Evolutionary conservation across 2,329 filamentous ascomycete species (phyloP).

Genomic region (Clonostachys sp.): DNA sequence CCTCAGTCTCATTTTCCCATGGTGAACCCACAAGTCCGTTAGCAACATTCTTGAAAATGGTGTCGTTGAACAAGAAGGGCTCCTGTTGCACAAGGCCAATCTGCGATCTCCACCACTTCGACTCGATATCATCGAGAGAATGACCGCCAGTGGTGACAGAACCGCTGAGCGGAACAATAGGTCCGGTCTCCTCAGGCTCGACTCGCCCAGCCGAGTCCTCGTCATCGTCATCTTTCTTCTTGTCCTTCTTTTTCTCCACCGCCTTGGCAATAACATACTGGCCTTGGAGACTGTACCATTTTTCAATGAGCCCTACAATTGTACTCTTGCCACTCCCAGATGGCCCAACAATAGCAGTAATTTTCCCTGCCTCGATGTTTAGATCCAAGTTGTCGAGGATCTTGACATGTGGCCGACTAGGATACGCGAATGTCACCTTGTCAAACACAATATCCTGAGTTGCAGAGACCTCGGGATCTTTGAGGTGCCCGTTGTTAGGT

Average conservation of each 20-base stretch:
- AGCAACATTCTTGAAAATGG: constrained; percentile 58
- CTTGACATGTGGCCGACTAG: constrained; percentile 58
- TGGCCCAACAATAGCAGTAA: constrained; percentile 70
- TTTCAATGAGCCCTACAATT: constrained; percentile 64
- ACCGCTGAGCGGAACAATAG: constrained; percentile 37
- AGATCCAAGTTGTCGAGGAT: constrained; percentile 58
- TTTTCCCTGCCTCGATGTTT: constrained; percentile 56
- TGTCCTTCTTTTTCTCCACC: constrained; percentile 37
- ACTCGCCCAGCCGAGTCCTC: constrained; percentile 15
- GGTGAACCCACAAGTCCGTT: constrained; percentile 50
- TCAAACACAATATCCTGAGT: constrained; percentile 42
- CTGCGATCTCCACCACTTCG: constrained; percentile 59
- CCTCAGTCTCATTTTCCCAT: constrained; percentile 47
- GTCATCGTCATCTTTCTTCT: constrained; percentile 15
- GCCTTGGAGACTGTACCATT: constrained; percentile 63
- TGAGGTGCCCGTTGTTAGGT: constrained; percentile 25
- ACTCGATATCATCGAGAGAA: constrained; percentile 50
- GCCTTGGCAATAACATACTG: constrained; percentile 47
- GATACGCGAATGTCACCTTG: constrained; percentile 69
- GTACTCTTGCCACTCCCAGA: constrained; percentile 74
- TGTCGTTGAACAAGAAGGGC: constrained; percentile 63
- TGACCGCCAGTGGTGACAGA: constrained; percentile 47
- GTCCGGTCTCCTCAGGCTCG: constrained; percentile 26
- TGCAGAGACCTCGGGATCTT: constrained; percentile 28
- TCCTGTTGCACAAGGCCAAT: constrained; percentile 67